Percentiles rank a stretch among this genome's conserved stretches.
phyloP scores from a whole-genome alignment of 2,329 filamentous ascomycete genomes.

The Botrytis medusae region DNA sequence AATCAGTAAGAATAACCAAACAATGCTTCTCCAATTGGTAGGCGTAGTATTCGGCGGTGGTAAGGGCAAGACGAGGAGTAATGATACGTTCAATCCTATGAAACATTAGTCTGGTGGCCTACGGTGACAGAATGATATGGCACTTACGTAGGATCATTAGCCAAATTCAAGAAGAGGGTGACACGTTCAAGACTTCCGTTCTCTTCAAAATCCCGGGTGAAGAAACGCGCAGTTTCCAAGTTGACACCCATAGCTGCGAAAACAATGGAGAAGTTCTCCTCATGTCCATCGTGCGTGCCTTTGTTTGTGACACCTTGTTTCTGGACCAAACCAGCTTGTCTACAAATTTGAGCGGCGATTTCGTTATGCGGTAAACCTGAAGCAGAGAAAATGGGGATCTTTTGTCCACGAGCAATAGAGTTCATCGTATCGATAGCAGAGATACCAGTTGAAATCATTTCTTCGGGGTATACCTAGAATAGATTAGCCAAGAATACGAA shows the following conservation, averaged over 20 bases:
- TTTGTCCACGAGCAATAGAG: conserved; percentile 96
- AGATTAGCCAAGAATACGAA: conserved; percentile 4
- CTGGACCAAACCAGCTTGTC: conserved; percentile 91
- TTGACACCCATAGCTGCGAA: conserved; percentile 99
- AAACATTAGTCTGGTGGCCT: conserved; percentile 22
- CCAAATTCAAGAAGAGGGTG: conserved; percentile 97
- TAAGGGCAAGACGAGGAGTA: conserved; percentile 94
- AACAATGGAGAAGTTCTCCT: conserved; percentile 99
- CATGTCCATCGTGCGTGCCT: conserved; percentile 92
- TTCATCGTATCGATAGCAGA: conserved; percentile 99
- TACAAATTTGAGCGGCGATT: conserved; percentile 97
- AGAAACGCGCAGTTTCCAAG: conserved; percentile 97
- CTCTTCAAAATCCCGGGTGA: conserved; percentile 97
- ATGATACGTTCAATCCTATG: conserved; percentile 97
- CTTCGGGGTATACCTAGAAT: conserved; percentile 88
- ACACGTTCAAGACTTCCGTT: conserved; percentile 98
- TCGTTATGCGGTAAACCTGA: conserved; percentile 99
- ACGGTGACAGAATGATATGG: neutral
- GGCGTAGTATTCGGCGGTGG: conserved; percentile 98
- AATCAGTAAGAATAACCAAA: conserved; percentile 94
- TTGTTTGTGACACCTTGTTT: conserved; percentile 76
- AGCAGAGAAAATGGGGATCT: conserved; percentile 99
- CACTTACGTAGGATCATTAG: conserved; percentile 93
- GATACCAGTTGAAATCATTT: conserved; percentile 99
- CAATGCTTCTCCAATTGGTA: conserved; percentile 99